phyloP scores from a whole-genome alignment of 176 grass and related monocot species.

The Hordeum marinum region DNA sequence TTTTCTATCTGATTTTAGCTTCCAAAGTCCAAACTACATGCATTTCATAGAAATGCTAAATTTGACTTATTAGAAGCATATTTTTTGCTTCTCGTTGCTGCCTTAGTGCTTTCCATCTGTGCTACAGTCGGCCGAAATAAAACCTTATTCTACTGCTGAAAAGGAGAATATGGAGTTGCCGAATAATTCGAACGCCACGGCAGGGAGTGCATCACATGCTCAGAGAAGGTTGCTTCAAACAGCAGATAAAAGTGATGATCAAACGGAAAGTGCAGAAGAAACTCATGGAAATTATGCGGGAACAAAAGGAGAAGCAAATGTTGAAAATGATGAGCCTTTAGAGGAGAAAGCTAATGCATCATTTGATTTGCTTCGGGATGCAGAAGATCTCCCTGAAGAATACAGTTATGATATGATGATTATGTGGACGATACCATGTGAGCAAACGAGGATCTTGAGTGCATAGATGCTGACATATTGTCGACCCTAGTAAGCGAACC shows the following conservation, averaged over 20 bases:
- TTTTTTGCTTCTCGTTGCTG: no score
- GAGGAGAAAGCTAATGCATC: slow-evolving; percentile 80
- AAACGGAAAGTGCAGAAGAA: slow-evolving; percentile 48
- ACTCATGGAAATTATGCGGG: slow-evolving; percentile 14
- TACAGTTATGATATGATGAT: slow-evolving; percentile 53
- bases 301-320: slow-evolving; percentile 33
- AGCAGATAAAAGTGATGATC: slow-evolving; percentile 37
- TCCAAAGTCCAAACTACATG: no score
- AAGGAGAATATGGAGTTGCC: slow-evolving; percentile 31
- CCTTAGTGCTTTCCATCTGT: no score
- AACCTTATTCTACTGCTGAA: slow-evolving; percentile 33
- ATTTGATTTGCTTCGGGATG: slow-evolving; percentile 71
- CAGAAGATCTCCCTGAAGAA: slow-evolving; percentile 36
- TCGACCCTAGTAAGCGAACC: slow-evolving; percentile 60
- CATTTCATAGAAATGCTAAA: no score
- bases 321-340: slow-evolving; percentile 57
- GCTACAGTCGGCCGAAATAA: slow-evolving; percentile 16
- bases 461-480: slow-evolving; percentile 86
- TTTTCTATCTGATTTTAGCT: no score
- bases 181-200: slow-evolving; percentile 13
- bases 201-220: slow-evolving; percentile 41
- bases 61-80: no score
- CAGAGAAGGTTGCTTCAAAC: slow-evolving; percentile 79
- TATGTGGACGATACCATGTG: slow-evolving; percentile 45
- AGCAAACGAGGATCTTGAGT: slow-evolving; percentile 86